Evolutionary conservation across 495 filamentous ascomycete genomes (phyloP), one percentile per base, ranked within the genome.

Genomic region (Penicilliopsis zonata): DNA sequence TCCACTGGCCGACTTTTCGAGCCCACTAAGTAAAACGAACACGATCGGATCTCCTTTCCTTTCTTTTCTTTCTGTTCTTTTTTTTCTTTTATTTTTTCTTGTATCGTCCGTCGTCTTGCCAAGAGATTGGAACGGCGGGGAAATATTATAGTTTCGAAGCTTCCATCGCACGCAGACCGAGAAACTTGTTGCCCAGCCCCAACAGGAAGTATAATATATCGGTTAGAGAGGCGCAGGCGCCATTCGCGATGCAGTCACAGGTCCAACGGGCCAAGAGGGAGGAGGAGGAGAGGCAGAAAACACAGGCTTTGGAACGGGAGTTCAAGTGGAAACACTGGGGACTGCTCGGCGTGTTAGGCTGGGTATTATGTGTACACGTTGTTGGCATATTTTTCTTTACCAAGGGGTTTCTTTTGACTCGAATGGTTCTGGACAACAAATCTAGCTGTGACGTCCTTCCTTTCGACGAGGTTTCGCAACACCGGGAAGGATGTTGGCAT

Each of bases 381-480:
- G 65, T 78, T 17, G 90, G 86, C 18, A 80, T 96, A 40, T 84
- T 79, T 44, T 80, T 93, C 48, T 98, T 98, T 58, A 88, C 85
- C 35, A 85, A 82, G 52, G 90, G 90, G n/a, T 98, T 98, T 57
- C 77, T 98, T 31, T 72, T 98, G 44, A 94, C 90, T 37, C 72
- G 92, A 27, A 71, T 94, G 41, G 82, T 96, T 27, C 72, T 98
- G 23, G 80, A 87, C 32, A 69, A 87, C 37, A 85, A 84, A 48
- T 96, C 90, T n/a, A 59, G 67, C 25, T 98, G 90, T 57, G 63
- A 67, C 15, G 54, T 67, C 23, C 75, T 81, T 13, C 90, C 90
- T 1, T 69, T 82, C 26, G 61, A 67, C 13, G 52, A 62, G 51
- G 34, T 21, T 21, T 38, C 23, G 5, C 28, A 73, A 1, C 49